A percentile compares a stretch with the other conserved stretches of the same genome.
These are phyloP conservation scores for Coemansia sp. DNA, from an alignment of 192 early-diverging fungal genomes.

Conservation along the genomic window DNA sequence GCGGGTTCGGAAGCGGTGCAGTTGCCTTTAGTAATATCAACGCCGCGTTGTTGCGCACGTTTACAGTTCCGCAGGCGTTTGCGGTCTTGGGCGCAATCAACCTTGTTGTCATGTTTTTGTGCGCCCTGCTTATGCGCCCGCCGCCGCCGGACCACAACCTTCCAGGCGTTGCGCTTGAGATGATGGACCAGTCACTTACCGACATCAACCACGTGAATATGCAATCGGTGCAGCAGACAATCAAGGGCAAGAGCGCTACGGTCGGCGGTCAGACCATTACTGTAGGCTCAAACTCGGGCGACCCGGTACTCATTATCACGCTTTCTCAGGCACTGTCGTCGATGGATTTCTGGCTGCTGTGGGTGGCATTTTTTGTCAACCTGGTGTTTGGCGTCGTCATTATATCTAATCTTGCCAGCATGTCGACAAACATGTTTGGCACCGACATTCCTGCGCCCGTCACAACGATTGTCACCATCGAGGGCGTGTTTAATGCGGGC, in stretches of 20 bases:
- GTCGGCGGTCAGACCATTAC: conserved; percentile 53
- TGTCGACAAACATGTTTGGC: conserved; percentile 60
- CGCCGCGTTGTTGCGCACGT: conserved; percentile 47
- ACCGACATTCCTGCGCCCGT: conserved; percentile 30
- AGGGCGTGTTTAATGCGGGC: conserved; percentile 61
- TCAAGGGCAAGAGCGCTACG: conserved; percentile 47
- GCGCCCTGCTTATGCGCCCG: conserved; percentile 60
- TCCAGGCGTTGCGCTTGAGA: conserved; percentile 58
- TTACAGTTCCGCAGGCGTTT: conserved; percentile 66
- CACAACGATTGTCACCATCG: conserved; percentile 58
- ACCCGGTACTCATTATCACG: conserved; percentile 55
- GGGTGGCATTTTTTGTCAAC: conserved; percentile 66
- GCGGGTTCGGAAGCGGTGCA: conserved; percentile 74
- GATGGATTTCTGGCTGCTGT: conserved; percentile 61
- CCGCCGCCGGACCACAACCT: conserved; percentile 60
- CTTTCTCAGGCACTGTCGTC: conserved; percentile 59
- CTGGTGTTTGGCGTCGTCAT: conserved; percentile 63
- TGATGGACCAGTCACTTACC: conserved; percentile 41
- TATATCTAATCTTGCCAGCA: conserved; percentile 64
- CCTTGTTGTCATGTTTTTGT: conserved; percentile 63
- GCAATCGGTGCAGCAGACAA: conserved; percentile 40
- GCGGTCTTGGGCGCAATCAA: conserved; percentile 63
- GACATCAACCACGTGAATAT: conserved; percentile 33
- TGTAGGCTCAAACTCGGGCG: conserved; percentile 53
- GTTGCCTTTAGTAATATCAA: conserved; percentile 70